Conservation (phyloP, 177 flowering plant species). For the Telopea speciosissima region DNA sequence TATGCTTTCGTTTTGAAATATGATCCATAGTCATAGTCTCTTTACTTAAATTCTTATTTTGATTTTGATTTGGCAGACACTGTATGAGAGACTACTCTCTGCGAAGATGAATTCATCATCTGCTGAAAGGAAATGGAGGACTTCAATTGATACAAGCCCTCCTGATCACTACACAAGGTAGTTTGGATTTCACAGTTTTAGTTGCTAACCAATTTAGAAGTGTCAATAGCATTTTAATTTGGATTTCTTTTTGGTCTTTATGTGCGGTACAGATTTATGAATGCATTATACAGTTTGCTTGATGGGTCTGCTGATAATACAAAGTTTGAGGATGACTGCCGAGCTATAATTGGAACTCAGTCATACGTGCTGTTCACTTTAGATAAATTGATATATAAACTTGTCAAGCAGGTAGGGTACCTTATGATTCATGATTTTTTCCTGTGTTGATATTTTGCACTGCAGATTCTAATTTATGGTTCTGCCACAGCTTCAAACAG, state of each 20-base stretch:
- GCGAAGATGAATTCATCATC: slow-evolving; percentile 71
- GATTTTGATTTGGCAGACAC: slow-evolving; percentile 34
- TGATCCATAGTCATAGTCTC: not conserved
- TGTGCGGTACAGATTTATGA: slow-evolving; percentile 56
- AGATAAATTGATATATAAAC: slow-evolving; percentile 77
- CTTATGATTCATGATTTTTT: not conserved
- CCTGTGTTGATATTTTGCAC: not conserved
- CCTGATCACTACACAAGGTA: slow-evolving; percentile 66
- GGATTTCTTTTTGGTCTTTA: slow-evolving; percentile 3
- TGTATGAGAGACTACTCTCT: slow-evolving; percentile 74
- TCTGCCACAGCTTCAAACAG: slow-evolving; percentile 61
- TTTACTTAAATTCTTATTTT: not conserved
- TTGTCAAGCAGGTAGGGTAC: slow-evolving; percentile 70
- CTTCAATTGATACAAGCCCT: slow-evolving; percentile 36
- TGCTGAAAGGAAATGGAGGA: slow-evolving; percentile 63
- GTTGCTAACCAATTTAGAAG: not conserved
- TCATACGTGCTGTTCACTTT: slow-evolving; percentile 83
- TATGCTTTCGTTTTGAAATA: not conserved
- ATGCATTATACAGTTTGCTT: slow-evolving; percentile 66
- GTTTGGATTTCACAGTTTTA: slow-evolving; percentile 6
- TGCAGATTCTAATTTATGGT: slow-evolving; percentile 1
- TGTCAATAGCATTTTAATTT: slow-evolving; percentile 9
- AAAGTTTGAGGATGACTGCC: slow-evolving; percentile 89
- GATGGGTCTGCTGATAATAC: slow-evolving; percentile 84
- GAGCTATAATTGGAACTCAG: slow-evolving; percentile 79